These are phyloP conservation scores for Tillandsia fasciculata DNA, from an alignment of 176 grass and related monocot species.

Conservation along the genomic window DNA sequence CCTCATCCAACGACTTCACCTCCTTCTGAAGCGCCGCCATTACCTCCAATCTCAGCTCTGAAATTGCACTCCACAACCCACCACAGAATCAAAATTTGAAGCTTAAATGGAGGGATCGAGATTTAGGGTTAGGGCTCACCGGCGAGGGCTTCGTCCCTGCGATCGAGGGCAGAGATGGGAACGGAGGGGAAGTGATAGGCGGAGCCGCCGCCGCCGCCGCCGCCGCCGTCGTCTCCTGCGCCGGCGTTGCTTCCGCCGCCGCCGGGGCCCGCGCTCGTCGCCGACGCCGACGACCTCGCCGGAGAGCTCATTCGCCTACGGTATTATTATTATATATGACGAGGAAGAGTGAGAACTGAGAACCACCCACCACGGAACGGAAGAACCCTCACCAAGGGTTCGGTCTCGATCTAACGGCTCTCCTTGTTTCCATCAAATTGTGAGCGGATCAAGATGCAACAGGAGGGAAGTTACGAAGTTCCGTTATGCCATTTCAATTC, in stretches of 20 bases:
- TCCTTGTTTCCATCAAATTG: no score
- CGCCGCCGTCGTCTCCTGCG: background rate
- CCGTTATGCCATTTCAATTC: no score
- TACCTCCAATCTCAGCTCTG: conserved; percentile 67
- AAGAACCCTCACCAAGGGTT: no score
- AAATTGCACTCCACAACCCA: background rate
- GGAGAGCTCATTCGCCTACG: conserved; percentile 54
- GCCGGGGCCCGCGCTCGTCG: conserved; percentile 45
- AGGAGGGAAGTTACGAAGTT: no score
- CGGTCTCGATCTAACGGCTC: no score
- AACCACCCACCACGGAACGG: no score
- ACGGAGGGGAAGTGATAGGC: conserved; percentile 37
- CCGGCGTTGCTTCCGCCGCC: conserved; percentile 1
- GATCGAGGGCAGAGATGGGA: conserved; percentile 50
- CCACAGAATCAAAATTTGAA: no score
- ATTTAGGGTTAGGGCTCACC: conserved; percentile 19
- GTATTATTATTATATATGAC: background rate
- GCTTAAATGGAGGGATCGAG: background rate
- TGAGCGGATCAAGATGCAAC: no score
- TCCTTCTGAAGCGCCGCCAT: conserved; percentile 75
- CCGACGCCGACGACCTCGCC: conserved; percentile 78
- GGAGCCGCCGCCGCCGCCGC: conserved; percentile 9
- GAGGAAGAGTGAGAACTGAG: background rate
- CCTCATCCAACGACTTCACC: conserved; percentile 80
- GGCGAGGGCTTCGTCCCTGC: conserved; percentile 65